A percentile compares a stretch with the other conserved stretches of the same genome.
Evolutionary conservation across 1,284 basidiomycete species (phyloP).

Genomic region (Malassezia sympodialis): DNA sequence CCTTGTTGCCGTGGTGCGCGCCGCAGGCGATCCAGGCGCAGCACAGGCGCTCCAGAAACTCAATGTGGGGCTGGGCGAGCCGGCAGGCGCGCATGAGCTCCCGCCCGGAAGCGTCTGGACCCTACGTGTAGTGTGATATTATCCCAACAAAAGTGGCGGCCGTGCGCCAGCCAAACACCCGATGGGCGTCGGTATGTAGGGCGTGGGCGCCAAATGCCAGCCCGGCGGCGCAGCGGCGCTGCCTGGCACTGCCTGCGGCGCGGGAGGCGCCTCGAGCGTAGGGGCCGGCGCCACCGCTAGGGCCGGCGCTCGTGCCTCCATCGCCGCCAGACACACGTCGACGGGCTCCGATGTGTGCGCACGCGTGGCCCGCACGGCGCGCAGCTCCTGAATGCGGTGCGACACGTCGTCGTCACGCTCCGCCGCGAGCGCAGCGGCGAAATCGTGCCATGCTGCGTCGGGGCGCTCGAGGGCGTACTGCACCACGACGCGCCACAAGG

Average conservation of each 20-base stretch:
- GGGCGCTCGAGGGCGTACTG: conserved; percentile 1
- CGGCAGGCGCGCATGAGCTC: conserved; percentile 18
- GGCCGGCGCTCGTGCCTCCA: conserved; percentile 5
- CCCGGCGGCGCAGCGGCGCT: background rate
- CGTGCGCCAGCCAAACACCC: conserved; percentile 11
- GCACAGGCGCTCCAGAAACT: conserved; percentile 28
- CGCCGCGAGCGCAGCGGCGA: background rate
- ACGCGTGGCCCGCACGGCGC: background rate
- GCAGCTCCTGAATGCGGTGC: background rate
- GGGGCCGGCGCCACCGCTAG: background rate
- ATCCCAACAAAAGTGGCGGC: background rate
- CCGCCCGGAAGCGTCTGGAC: conserved; percentile 26
- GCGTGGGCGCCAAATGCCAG: background rate
- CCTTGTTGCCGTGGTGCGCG: conserved; percentile 30
- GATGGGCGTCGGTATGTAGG: conserved; percentile 11
- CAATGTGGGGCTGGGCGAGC: conserved; percentile 26
- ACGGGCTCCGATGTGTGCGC: background rate
- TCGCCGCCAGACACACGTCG: background rate
- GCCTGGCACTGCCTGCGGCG: background rate
- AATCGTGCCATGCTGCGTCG: background rate
- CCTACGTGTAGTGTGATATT: conserved; percentile 22
- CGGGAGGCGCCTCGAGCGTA: background rate
- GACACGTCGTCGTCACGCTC: background rate
- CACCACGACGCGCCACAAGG: background rate
- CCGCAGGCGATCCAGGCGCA: conserved; percentile 25